Conservation (phyloP, 257 asterid genomes). For the Striga asiatica region DNA sequence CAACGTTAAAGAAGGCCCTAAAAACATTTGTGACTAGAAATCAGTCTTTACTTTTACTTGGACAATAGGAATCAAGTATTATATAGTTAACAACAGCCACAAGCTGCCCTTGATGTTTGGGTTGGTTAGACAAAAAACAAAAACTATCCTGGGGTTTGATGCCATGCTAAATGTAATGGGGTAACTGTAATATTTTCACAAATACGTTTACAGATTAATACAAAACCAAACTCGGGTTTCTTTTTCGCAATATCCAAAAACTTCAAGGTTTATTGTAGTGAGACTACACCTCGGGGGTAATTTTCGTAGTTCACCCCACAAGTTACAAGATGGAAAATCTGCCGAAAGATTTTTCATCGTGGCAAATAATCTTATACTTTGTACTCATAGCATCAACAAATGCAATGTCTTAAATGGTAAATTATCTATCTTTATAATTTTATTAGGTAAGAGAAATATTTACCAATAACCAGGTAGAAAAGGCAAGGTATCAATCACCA, state of each 20-base stretch:
- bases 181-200: no score
- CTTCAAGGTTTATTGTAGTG: neutral
- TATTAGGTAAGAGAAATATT: neutral
- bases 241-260: no score
- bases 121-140: no score
- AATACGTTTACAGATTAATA: no score
- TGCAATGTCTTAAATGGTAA: neutral
- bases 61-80: neutral
- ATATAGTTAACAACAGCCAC: neutral
- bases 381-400: neutral
- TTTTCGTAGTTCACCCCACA: neutral
- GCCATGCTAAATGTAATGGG: no score
- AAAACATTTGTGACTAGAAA: constrained; percentile 8
- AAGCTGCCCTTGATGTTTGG: neutral
- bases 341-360: no score
- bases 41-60: constrained; percentile 1
- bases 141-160: no score
- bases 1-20: constrained; percentile 85
- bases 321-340: no score
- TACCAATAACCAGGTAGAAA: constrained; percentile 86
- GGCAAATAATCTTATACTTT: no score
- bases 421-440: no score
- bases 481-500: constrained; percentile 55
- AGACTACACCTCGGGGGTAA: neutral
- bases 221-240: no score